Evolutionary conservation across 2,329 filamentous ascomycete species (phyloP), one percentile per base, ranked within the genome.

Genomic region (Beauveria medogensis): DNA sequence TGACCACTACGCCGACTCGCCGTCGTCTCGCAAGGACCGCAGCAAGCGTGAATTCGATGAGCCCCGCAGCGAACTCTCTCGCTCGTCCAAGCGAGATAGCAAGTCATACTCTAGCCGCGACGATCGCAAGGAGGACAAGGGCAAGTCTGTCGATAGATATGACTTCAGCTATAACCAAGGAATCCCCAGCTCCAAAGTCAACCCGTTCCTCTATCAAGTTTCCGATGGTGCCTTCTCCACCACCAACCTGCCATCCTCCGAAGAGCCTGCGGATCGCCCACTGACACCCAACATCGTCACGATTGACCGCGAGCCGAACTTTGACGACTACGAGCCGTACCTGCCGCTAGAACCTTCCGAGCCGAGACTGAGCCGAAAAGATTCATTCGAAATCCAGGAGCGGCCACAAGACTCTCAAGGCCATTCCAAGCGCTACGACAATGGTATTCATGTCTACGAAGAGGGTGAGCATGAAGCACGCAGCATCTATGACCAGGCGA

Each of bases 151-250:
- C n/a, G 57, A 46, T 20, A 46, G 28, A 37, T 46, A 37, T 18
- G 41, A 52, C 12, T 37, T 43, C 5, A 16, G 62, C 65, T 58
- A 63, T 67, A 54, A 46, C 24, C 63, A 68, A 61, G 65, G 69
- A 57, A 62, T 63, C 26, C 65, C 69, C 62, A 67, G 66, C 62
- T 66, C 69, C n/a, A 67, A 70, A 55, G 69, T 82, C 67, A 80
- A 87, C 70, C 82, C 83, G 20, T 86, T 86, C 69, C 77, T 84
- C 68, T 86, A 76, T 67, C 82, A 82, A 69, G 80, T 85, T 63
- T 65, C 76, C 47, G 75, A 81, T 63, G 77, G 81, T 66, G 77
- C 78, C n/a, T 82, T 82, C 62, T 71, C 73, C 54, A 79, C 78
- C 10, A 78, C 81, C 3, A 65, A 69, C 37, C 67, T 70, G 60